Conservation (phyloP, 306 rosid species). For the Dicorynia guianensis region DNA sequence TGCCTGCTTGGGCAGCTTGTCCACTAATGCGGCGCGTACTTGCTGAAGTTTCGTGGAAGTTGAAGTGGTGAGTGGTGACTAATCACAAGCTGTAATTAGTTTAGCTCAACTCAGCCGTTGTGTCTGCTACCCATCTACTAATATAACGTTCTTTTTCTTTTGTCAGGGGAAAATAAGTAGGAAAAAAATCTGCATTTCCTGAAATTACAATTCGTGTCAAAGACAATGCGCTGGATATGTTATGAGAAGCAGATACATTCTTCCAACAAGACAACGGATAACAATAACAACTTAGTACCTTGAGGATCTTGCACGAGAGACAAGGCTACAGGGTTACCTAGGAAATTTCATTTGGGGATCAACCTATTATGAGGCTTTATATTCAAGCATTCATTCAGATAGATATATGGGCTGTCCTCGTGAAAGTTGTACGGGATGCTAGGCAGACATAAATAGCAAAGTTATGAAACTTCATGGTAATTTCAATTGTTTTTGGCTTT, state of each 20-base stretch:
- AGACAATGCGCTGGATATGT: neutral
- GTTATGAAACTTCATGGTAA: slow-evolving; percentile 44
- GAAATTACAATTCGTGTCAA: no score
- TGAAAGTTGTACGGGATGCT: neutral
- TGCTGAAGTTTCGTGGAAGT: neutral
- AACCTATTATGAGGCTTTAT: no score
- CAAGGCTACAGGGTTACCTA: neutral
- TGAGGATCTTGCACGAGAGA: slow-evolving; percentile 34
- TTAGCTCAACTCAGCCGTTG: no score
- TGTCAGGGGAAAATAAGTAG: neutral
- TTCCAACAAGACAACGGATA: neutral
- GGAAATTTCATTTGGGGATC: no score
- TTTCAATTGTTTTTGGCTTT: slow-evolving; percentile 37
- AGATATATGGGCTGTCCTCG: no score
- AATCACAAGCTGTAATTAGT: neutral
- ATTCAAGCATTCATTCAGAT: no score
- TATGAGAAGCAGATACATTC: neutral
- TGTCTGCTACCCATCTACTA: no score
- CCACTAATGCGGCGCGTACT: neutral
- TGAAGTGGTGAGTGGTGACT: neutral
- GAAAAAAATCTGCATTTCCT: no score
- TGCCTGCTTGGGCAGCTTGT: neutral
- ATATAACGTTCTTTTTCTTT: neutral
- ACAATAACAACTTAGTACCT: neutral
- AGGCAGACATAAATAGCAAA: neutral